These are phyloP conservation scores for Auricularia sp. DNA, from an alignment of 768 basidiomycete species.

Conservation along the genomic window DNA sequence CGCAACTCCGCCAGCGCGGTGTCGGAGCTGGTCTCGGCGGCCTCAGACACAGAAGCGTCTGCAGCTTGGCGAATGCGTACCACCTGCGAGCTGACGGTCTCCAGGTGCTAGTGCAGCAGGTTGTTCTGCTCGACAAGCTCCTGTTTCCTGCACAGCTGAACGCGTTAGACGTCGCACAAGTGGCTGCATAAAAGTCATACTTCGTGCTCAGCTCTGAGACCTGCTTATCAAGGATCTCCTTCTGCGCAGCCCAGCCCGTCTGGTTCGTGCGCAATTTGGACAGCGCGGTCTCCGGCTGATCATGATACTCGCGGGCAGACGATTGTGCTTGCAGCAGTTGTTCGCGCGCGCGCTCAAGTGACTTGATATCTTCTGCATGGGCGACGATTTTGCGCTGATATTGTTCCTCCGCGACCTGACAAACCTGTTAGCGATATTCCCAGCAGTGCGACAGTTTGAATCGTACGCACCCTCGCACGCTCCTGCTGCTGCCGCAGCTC, in stretches of 20 bases:
- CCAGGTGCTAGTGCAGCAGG: slow-evolving; percentile 72
- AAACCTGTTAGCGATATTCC: too few species aligned
- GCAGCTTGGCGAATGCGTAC: slow-evolving; percentile 67
- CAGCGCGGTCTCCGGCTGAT: slow-evolving; percentile 61
- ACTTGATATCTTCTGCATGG: slow-evolving; percentile 78
- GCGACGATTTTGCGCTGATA: slow-evolving; percentile 74
- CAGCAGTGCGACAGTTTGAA: too few species aligned
- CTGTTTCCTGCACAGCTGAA: slow-evolving; percentile 62
- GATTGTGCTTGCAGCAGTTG: slow-evolving; percentile 45
- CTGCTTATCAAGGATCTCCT: slow-evolving; percentile 68
- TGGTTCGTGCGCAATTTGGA: slow-evolving; percentile 65
- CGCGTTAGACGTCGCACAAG: too few species aligned
- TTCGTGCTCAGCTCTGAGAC: slow-evolving; percentile 57
- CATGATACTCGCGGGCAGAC: slow-evolving; percentile 45
- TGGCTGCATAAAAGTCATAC: too few species aligned
- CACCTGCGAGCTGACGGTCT: slow-evolving; percentile 73
- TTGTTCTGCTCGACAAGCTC: slow-evolving; percentile 69
- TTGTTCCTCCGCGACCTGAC: slow-evolving; percentile 63
- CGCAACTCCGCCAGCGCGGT: slow-evolving; percentile 61
- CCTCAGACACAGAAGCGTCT: slow-evolving; percentile 34
- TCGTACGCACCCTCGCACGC: slow-evolving; percentile 52
- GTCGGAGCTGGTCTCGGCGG: slow-evolving; percentile 37
- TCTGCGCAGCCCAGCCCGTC: slow-evolving; percentile 72
- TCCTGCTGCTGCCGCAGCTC: slow-evolving; percentile 60
- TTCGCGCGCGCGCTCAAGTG: slow-evolving; percentile 51